A percentile compares a stretch with the other conserved stretches of the same genome.
Evolutionary conservation across 768 basidiomycete species (phyloP).

Genomic region (Rhizopogon vulgaris): DNA sequence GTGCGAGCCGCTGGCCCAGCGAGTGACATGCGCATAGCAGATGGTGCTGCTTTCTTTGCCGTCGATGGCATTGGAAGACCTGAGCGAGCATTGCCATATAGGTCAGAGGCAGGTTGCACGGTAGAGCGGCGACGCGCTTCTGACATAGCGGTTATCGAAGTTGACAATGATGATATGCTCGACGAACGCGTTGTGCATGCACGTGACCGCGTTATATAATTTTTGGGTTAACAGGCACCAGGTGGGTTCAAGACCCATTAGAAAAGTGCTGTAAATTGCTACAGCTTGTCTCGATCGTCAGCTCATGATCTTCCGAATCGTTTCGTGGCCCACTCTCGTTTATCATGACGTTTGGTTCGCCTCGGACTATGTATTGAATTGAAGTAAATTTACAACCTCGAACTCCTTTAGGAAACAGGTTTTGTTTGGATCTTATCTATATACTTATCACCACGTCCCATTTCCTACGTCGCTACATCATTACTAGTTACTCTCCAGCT

Average conservation of each 20-base stretch:
- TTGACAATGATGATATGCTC: conserved; percentile 2
- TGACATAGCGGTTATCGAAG: conserved; percentile 24
- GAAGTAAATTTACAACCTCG: too few species aligned
- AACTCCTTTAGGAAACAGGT: too few species aligned
- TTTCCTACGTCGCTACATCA: background rate
- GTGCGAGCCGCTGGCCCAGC: conserved; percentile 69
- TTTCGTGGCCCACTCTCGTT: too few species aligned
- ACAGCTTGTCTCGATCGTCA: too few species aligned
- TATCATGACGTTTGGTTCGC: too few species aligned
- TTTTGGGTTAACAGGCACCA: too few species aligned
- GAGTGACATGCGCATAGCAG: conserved; percentile 59
- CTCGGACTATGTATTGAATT: too few species aligned
- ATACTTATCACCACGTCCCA: background rate
- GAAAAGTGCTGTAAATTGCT: too few species aligned
- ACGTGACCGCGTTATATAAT: background rate
- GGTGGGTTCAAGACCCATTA: too few species aligned
- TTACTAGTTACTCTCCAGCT: too few species aligned
- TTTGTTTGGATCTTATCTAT: background rate
- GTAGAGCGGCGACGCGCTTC: conserved; percentile 52
- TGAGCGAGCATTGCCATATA: conserved; percentile 48
- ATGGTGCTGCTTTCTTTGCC: conserved; percentile 54
- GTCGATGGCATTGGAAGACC: conserved; percentile 72
- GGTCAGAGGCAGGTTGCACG: conserved; percentile 48
- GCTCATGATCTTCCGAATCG: too few species aligned
- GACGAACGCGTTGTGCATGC: conserved; percentile 5